These are phyloP conservation scores for Rhododendron henanense DNA, from an alignment of 148 eudicot species.

Conservation along the genomic window DNA sequence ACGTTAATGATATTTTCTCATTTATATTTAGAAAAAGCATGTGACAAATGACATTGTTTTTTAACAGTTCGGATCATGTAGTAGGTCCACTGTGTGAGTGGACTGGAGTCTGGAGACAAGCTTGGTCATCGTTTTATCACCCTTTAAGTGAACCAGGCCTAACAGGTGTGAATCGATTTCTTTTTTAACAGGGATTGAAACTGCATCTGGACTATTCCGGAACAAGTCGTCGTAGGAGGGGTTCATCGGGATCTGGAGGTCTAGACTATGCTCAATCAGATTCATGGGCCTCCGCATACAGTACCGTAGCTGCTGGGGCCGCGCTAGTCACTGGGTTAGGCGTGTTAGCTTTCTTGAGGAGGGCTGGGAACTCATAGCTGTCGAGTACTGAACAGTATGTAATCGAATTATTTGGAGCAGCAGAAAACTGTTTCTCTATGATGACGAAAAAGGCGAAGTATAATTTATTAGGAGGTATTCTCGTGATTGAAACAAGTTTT, in stretches of 20 bases:
- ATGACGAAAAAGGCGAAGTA: not conserved
- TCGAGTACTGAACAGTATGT: no score
- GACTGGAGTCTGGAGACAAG: not conserved
- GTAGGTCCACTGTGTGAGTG: not conserved
- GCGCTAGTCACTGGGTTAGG: constrained; percentile 87
- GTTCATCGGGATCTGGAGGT: constrained; percentile 38
- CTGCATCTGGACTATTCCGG: constrained; percentile 67
- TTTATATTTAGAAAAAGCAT: not conserved
- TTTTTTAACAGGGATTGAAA: constrained; percentile 58
- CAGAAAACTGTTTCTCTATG: not conserved
- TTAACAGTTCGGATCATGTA: not conserved
- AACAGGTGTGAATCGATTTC: not conserved
- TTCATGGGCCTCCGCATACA: constrained; percentile 83
- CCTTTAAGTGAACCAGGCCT: not conserved
- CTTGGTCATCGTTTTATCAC: not conserved
- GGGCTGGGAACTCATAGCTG: constrained; percentile 25
- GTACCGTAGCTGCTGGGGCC: constrained; percentile 92
- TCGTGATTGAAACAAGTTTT: not conserved
- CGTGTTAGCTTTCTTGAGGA: constrained; percentile 67
- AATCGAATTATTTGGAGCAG: not conserved
- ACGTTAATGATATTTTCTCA: not conserved
- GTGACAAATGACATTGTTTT: not conserved
- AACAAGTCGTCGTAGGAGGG: constrained; percentile 36
- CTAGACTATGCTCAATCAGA: constrained; percentile 65
- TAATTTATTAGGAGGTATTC: not conserved